A percentile compares a stretch with the other conserved stretches of the same genome.
Conservation (phyloP, 2,329 filamentous ascomycete species). For the Neoascochyta sp. region DNA sequence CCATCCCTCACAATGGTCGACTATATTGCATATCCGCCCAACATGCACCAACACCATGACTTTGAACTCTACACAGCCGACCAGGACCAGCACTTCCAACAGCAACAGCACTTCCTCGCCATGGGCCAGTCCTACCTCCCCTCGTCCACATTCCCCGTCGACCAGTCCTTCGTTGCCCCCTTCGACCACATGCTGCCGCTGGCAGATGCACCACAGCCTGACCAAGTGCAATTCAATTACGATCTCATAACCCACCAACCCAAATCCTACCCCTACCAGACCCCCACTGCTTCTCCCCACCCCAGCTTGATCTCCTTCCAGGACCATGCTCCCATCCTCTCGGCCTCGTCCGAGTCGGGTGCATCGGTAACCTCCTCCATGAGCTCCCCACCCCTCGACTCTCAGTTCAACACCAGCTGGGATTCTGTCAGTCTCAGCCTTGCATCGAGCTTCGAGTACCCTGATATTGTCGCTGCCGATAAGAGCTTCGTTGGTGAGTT, state of each 20-base stretch:
- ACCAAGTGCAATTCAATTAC: slow-evolving; percentile 38
- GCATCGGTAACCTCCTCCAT: slow-evolving; percentile 51
- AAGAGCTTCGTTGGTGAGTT: slow-evolving; percentile 53
- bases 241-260: slow-evolving; percentile 36
- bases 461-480: slow-evolving; percentile 45
- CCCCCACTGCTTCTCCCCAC: slow-evolving; percentile 43
- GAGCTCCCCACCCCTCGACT: slow-evolving; percentile 55
- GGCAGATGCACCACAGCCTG: slow-evolving; percentile 24
- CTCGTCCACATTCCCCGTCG: slow-evolving; percentile 27
- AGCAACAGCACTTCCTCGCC: slow-evolving; percentile 27
- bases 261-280: slow-evolving; percentile 40
- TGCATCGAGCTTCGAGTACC: slow-evolving; percentile 55
- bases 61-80: slow-evolving; percentile 38
- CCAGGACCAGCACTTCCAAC: slow-evolving; percentile 32
- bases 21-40: slow-evolving; percentile 27
- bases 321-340: slow-evolving; percentile 44
- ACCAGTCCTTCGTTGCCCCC: slow-evolving; percentile 37
- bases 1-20: slow-evolving; percentile 33
- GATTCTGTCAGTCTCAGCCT: slow-evolving; percentile 57
- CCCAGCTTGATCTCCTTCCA: slow-evolving; percentile 48
- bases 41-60: slow-evolving; percentile 37
- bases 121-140: slow-evolving; percentile 28
- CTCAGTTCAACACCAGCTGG: slow-evolving; percentile 60
- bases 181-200: slow-evolving; percentile 37
- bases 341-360: slow-evolving; percentile 50